Conservation (phyloP, 2,329 filamentous ascomycete species). For the Fusarium sp. region DNA sequence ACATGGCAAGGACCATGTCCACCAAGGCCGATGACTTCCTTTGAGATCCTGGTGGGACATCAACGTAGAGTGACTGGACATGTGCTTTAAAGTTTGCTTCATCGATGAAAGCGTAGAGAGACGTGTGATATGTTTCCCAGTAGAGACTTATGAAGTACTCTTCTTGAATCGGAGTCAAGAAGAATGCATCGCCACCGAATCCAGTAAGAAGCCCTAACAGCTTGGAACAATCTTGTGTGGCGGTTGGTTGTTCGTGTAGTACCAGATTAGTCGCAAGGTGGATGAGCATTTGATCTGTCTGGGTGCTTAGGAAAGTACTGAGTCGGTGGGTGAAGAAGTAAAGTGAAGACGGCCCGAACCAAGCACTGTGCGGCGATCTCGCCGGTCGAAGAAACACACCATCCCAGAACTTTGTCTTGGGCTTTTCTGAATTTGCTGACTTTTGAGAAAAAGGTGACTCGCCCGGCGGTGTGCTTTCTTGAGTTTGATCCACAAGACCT, state of each 20-base stretch:
- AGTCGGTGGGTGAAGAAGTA: slow-evolving; percentile 28
- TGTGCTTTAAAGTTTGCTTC: slow-evolving; percentile 17
- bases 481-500: background rate
- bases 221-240: slow-evolving; percentile 4
- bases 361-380: slow-evolving; percentile 20
- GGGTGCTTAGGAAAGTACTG: slow-evolving; percentile 16
- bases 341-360: slow-evolving; percentile 21
- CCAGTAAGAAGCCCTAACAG: slow-evolving; percentile 7
- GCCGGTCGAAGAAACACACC: slow-evolving; percentile 15
- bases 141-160: slow-evolving; percentile 19
- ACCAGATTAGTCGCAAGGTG: slow-evolving; percentile 22
- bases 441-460: background rate
- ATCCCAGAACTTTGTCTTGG: slow-evolving; percentile 7
- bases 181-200: background rate
- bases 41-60: slow-evolving; percentile 6
- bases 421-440: background rate
- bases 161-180: slow-evolving; percentile 13
- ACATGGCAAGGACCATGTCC: slow-evolving; percentile 26
- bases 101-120: slow-evolving; percentile 8
- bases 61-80: slow-evolving; percentile 3
- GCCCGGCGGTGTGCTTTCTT: slow-evolving; percentile 15
- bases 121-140: slow-evolving; percentile 28
- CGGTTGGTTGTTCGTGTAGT: background rate
- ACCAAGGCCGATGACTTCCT: slow-evolving; percentile 13
- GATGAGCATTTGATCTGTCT: slow-evolving; percentile 32